These are phyloP conservation scores for Cercospora janseana DNA, from an alignment of 2,329 filamentous ascomycete genomes.

Conservation along the genomic window DNA sequence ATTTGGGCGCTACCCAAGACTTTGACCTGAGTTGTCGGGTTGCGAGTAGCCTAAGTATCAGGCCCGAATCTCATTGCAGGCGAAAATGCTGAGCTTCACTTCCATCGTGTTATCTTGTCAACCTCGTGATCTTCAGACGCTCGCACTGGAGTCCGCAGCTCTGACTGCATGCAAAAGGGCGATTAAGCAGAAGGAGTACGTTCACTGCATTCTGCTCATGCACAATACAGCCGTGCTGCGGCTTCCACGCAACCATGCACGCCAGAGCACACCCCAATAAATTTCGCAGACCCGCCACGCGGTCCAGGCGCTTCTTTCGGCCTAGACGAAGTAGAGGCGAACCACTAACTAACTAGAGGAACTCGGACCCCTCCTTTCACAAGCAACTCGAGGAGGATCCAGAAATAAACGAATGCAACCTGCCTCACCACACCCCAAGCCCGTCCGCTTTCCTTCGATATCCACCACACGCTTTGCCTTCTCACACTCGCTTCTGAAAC, in stretches of 20 bases:
- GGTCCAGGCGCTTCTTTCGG: conserved; percentile 13
- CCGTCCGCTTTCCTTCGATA: neutral
- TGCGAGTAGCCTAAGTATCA: neutral
- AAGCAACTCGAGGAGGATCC: conserved; percentile 5
- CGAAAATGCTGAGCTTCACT: neutral
- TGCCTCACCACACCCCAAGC: neutral
- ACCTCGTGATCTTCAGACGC: neutral
- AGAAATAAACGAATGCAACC: conserved; percentile 6
- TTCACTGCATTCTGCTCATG: too few species aligned
- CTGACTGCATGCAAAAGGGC: too few species aligned
- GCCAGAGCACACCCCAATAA: too few species aligned
- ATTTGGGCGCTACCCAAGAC: neutral
- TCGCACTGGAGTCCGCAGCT: neutral
- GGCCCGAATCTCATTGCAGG: neutral
- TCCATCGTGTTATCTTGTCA: neutral
- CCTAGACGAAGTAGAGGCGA: conserved; percentile 6
- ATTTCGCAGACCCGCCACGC: conserved; percentile 10
- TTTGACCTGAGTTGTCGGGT: neutral
- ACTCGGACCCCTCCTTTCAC: neutral
- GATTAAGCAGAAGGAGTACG: too few species aligned
- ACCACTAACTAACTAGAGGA: conserved; percentile 10
- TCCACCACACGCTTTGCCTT: neutral
- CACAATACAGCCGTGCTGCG: too few species aligned
- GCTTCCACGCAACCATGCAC: too few species aligned
- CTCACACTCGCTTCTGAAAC: conserved; percentile 10